phyloP scores from a whole-genome alignment of 441 rosid species.

The Brassica balearica region DNA sequence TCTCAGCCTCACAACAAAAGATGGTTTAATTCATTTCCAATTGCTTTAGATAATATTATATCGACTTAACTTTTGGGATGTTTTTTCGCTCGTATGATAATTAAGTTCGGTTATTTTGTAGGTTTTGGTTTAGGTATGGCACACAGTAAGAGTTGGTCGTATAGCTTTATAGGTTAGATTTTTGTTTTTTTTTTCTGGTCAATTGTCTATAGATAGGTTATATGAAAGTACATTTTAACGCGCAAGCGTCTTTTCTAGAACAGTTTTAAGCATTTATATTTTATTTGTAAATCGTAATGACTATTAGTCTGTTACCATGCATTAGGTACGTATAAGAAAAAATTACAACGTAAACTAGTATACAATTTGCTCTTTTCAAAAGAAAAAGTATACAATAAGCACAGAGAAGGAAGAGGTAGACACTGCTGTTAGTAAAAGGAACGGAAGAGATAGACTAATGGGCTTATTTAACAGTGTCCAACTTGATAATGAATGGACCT shows the following conservation, averaged over 20 bases:
- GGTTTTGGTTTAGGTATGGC: constrained; percentile 22
- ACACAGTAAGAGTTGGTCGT: constrained; percentile 33
- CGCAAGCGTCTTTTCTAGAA: constrained; percentile 10
- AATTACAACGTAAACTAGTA: neutral
- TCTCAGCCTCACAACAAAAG: constrained; percentile 15
- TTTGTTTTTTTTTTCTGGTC: neutral
- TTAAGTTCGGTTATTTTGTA: neutral
- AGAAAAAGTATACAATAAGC: neutral
- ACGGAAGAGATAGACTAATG: neutral
- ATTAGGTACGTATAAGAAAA: neutral
- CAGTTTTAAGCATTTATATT: neutral
- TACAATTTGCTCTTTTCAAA: neutral
- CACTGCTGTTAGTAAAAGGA: neutral
- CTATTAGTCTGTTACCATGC: neutral
- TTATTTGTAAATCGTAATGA: neutral
- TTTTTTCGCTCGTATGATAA: neutral
- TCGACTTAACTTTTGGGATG: neutral
- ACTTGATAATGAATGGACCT: neutral
- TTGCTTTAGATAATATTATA: neutral
- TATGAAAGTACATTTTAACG: constrained; percentile 22
- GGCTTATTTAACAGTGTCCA: neutral
- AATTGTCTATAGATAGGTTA: constrained; percentile 1
- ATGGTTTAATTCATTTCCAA: constrained; percentile 10
- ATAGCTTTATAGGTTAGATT: constrained; percentile 1
- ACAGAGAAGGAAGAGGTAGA: constrained; percentile 2